A percentile compares a stretch with the other conserved stretches of the same genome.
Conservation (phyloP, 306 rosid species). For the Vigna hirtella region DNA sequence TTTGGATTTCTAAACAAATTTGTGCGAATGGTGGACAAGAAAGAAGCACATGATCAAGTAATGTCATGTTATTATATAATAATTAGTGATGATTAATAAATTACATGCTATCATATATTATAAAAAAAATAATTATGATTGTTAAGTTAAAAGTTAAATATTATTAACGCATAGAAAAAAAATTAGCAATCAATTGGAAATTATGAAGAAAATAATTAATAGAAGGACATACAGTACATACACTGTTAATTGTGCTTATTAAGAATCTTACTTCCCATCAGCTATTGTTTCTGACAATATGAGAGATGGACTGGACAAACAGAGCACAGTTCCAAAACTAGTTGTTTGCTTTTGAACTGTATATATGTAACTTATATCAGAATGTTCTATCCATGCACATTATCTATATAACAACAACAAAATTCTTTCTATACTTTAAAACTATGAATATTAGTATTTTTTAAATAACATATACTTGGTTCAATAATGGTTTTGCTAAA, state of each 20-base stretch:
- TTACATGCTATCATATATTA: background rate
- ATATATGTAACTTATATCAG: background rate
- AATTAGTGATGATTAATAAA: too few relatives aligned
- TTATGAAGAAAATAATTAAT: background rate
- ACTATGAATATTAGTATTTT: background rate
- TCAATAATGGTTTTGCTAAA: too few relatives aligned
- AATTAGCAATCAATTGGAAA: background rate
- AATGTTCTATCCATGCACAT: slow-evolving; percentile 48
- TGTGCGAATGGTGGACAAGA: too few relatives aligned
- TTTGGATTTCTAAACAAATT: too few relatives aligned
- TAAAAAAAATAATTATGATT: background rate
- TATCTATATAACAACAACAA: background rate
- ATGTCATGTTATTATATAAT: too few relatives aligned
- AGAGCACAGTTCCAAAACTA: slow-evolving; percentile 31
- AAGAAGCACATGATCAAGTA: too few relatives aligned
- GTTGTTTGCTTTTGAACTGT: slow-evolving; percentile 47
- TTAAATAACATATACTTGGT: background rate
- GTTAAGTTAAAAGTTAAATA: background rate
- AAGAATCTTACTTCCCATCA: slow-evolving; percentile 36
- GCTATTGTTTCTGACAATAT: slow-evolving; percentile 15
- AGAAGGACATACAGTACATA: background rate
- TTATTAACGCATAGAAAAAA: background rate
- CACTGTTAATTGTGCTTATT: background rate
- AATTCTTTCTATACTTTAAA: background rate
- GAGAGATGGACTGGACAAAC: slow-evolving; percentile 18